Evolutionary conservation across 495 filamentous ascomycete species (phyloP).

Genomic region (Penicillium waksmanii): DNA sequence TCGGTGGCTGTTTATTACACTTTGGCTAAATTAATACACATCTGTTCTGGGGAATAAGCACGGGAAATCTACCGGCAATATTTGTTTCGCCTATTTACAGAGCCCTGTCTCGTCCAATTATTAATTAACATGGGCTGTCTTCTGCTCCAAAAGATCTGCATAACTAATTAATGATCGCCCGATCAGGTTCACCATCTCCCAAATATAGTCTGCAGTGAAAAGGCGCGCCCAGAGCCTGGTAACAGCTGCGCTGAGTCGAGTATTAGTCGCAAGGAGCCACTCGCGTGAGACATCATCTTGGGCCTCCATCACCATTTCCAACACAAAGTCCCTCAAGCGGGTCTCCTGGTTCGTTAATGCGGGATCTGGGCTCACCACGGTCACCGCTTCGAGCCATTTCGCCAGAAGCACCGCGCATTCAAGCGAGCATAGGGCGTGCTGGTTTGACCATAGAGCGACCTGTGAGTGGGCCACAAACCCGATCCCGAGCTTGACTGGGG

Average conservation of each 20-base stretch:
- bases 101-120: background rate
- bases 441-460: constrained; percentile 71
- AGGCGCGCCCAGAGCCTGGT: constrained; percentile 69
- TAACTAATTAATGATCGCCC: constrained; percentile 65
- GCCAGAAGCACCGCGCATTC: constrained; percentile 70
- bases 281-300: constrained; percentile 56
- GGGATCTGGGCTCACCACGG: constrained; percentile 36
- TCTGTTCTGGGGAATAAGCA: background rate
- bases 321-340: constrained; percentile 62
- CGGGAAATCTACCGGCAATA: background rate
- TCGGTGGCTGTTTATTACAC: background rate
- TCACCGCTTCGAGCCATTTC: constrained; percentile 55
- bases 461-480: constrained; percentile 71
- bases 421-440: constrained; percentile 69
- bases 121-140: background rate
- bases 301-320: constrained; percentile 71
- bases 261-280: constrained; percentile 54
- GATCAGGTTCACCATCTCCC: constrained; percentile 68
- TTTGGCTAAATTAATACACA: background rate
- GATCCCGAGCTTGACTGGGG: constrained; percentile 69
- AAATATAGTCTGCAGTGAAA: constrained; percentile 69
- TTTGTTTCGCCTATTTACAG: background rate
- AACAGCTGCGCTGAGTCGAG: constrained; percentile 64
- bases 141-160: constrained; percentile 61
- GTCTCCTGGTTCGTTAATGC: constrained; percentile 58